These are phyloP conservation scores for Salix suchowensis DNA, from an alignment of 345 rosid genomes.

Conservation along the genomic window DNA sequence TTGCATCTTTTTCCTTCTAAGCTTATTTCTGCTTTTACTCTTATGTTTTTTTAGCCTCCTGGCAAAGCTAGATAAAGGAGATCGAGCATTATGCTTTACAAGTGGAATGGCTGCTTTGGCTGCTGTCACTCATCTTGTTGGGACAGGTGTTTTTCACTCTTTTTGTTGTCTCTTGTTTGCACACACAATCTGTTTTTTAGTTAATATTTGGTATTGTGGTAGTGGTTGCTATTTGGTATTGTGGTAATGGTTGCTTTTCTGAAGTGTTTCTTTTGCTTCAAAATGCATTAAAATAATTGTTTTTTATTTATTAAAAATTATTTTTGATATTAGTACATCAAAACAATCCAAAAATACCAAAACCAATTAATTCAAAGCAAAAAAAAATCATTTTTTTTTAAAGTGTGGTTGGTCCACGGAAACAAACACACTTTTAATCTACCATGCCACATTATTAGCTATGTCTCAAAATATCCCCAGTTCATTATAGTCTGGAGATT, in stretches of 20 bases:
- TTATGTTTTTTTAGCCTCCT: conserved; percentile 49
- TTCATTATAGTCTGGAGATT: background rate
- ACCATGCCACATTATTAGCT: background rate
- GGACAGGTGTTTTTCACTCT: conserved; percentile 42
- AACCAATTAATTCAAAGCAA: too few species aligned
- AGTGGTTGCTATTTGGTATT: too few species aligned
- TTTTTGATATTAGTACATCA: too few species aligned
- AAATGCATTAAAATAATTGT: too few species aligned
- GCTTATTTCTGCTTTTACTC: background rate
- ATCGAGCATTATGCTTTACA: conserved; percentile 92
- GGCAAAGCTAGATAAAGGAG: conserved; percentile 92
- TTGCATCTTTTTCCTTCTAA: background rate
- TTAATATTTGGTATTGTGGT: too few species aligned
- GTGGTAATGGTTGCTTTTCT: too few species aligned
- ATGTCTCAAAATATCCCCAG: background rate
- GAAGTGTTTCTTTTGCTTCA: too few species aligned
- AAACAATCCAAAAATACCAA: too few species aligned
- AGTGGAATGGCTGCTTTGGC: conserved; percentile 98
- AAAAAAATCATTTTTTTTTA: too few species aligned
- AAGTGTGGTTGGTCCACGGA: too few species aligned
- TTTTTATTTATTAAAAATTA: too few species aligned
- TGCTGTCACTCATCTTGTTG: conserved; percentile 70
- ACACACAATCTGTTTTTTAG: background rate
- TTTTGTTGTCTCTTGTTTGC: background rate
- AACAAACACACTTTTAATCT: background rate